phyloP scores from a whole-genome alignment of 73 alveolate species.

The Paramecium tetraurelia region DNA sequence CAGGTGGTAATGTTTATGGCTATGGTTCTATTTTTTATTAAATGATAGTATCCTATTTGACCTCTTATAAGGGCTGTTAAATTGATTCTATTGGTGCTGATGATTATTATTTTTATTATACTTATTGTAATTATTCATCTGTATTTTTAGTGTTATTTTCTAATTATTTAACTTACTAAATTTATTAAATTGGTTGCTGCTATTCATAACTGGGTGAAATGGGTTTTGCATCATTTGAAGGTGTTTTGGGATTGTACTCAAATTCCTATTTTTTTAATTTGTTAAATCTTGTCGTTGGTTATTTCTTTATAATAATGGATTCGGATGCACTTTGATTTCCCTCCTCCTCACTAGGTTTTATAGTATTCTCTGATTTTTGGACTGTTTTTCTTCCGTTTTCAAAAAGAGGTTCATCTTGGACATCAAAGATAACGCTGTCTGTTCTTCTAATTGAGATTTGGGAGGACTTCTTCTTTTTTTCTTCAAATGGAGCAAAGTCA shows the following conservation, averaged over 20 bases:
- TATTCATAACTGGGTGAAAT: background rate
- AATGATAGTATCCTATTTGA: background rate
- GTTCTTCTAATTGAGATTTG: background rate
- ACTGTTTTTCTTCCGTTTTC: background rate
- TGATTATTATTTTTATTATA: background rate
- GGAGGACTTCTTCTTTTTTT: background rate
- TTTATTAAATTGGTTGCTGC: background rate
- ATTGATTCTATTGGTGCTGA: background rate
- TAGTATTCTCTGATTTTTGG: background rate
- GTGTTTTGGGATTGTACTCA: background rate
- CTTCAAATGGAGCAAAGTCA: background rate
- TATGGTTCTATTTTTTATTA: background rate
- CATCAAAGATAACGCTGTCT: background rate
- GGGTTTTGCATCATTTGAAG: background rate
- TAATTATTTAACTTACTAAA: background rate
- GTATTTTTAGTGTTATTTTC: background rate
- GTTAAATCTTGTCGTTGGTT: background rate
- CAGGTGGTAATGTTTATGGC: background rate
- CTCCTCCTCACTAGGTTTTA: background rate
- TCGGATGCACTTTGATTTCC: background rate
- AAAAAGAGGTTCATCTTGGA: background rate
- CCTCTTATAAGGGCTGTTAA: background rate
- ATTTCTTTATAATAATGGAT: background rate
- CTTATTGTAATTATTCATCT: background rate
- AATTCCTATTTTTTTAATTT: background rate